These are phyloP conservation scores for Chlamydomonas eustigma DNA, from an alignment of 139 green algal genomes.

Conservation along the genomic window DNA sequence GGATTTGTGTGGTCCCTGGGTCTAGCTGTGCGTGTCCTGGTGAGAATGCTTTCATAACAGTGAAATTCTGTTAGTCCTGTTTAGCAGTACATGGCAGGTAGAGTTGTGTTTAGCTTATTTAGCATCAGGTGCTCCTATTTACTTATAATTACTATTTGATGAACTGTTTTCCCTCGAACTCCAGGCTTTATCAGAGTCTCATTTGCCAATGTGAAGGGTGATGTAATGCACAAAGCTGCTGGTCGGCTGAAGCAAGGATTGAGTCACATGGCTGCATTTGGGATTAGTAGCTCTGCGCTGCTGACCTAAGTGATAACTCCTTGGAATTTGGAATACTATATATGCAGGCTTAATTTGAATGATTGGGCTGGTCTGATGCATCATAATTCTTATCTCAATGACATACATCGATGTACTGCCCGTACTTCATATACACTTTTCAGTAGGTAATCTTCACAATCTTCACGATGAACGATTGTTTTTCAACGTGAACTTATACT, in stretches of 20 bases:
- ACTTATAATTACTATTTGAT: background rate
- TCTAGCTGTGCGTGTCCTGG: constrained; percentile 71
- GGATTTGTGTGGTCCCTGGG: constrained; percentile 76
- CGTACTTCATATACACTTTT: too few relatives aligned
- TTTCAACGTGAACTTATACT: too few relatives aligned
- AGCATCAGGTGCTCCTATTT: background rate
- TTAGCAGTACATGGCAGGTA: background rate
- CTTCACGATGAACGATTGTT: too few relatives aligned
- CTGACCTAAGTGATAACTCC: too few relatives aligned
- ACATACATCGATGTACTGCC: too few relatives aligned
- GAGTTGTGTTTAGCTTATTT: background rate
- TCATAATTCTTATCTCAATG: too few relatives aligned
- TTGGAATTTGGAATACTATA: too few relatives aligned
- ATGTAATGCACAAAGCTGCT: background rate
- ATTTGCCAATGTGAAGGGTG: background rate
- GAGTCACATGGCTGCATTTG: background rate
- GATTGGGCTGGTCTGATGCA: too few relatives aligned
- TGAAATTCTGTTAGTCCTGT: background rate
- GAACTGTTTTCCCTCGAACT: background rate
- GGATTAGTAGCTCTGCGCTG: too few relatives aligned
- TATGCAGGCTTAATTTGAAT: too few relatives aligned
- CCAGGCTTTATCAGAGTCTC: background rate
- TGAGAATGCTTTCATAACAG: constrained; percentile 2
- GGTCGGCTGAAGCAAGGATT: background rate
- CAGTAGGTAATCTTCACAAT: too few relatives aligned